Evolutionary conservation across 345 rosid genomes (phyloP), one percentile per base, ranked within the genome.

Genomic region (Ricinus communis): DNA sequence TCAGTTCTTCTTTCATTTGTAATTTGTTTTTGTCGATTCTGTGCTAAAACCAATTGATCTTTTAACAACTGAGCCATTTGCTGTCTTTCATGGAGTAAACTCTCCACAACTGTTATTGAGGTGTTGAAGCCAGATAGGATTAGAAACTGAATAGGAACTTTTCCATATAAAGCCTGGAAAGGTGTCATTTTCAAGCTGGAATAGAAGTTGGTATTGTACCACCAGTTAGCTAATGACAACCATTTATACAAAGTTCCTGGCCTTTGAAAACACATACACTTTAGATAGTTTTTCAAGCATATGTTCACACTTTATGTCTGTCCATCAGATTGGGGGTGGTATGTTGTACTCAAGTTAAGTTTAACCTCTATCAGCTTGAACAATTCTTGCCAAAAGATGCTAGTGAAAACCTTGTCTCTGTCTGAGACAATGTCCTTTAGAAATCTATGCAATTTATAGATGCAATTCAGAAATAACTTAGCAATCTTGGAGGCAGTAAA

Each of bases 81-180:
- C 6, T 7, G 5, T 33, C 64, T 19, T 31, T 60, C 0, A 0
- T 1, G 4, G 11, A 45, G 12, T 8, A 45, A 45, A 45, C 6
- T 33, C 38, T 33, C 6, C 38, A 33, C 38, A 2, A 6, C 38
- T 2, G 38, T 6, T 33, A 33, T 33, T 6, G 38, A 33, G 6
- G 38, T 45, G 5, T 45, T 45, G 1, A 8, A 45, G 12, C 12
- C 38, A 33, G 38, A 2, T 45, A 3, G 4, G 0, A 0, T 10
- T 4, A 0, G 2, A 3, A 7, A 13, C 8, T 24, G n/a, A 47
- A 0, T 0, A 0, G 12, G n/a, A 0, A 12, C 0, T 6, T n/a
- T 12, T 1, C 36, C 22, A 62, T 40, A 43, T 0, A 62, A 6
- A 2, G 66, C 52, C 5, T 62, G 12, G 2, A 41, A 62, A 5